Base-by-base conservation (phyloP, 2,329 filamentous ascomycete genomes). In the Ophiocordyceps polyrhachis-furcata region DNA sequence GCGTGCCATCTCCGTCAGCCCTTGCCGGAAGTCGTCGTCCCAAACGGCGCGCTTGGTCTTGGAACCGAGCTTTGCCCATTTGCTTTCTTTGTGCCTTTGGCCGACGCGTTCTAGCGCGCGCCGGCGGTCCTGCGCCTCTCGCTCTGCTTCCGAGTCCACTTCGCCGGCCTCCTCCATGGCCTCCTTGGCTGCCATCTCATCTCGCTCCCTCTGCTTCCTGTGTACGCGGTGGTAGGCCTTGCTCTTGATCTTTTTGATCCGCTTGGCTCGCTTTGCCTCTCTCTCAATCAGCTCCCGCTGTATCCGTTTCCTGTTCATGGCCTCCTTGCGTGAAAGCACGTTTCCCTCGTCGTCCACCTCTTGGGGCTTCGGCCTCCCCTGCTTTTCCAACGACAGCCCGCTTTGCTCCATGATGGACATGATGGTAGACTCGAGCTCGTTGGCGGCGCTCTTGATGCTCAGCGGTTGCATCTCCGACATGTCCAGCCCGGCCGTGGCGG, bases 211-310 rank as follows among this genome's bases (percentile, higher is more conserved):
- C 60, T 79, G 83, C 58, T 82, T 94, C 35, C 89, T 79, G 62
- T 96, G 89, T 14, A 96, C 81, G 41, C 88, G 81, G 45, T 89
- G 83, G 59, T 93, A 98, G 0, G 87, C 76, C 62, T 95, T 98
- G 59, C 84, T 93, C 71, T 98, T 98, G 66, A 98, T 98, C 69
- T 96, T 96, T 67, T 95, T 94, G 64, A 98, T 86, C 21, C 91
- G 81, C 64, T 88, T 93, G 8, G 87, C 76, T 46, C 87, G 81
- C 40, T 87, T 80, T 56, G 93, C 82, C 62, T 96, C 89, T 12
- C 88, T 75, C 54, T 93, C 94, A 51, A 89, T 73, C 8, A 94
- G 65, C 55, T 96, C 89, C 52, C 91, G 74, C 50, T 84, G 79
- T 59, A 79, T 79, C 13, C 91, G 79, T 46, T 89, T 73, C 56